phyloP scores from a whole-genome alignment of 768 basidiomycete species.

The Gloeostereum incarnatum region DNA sequence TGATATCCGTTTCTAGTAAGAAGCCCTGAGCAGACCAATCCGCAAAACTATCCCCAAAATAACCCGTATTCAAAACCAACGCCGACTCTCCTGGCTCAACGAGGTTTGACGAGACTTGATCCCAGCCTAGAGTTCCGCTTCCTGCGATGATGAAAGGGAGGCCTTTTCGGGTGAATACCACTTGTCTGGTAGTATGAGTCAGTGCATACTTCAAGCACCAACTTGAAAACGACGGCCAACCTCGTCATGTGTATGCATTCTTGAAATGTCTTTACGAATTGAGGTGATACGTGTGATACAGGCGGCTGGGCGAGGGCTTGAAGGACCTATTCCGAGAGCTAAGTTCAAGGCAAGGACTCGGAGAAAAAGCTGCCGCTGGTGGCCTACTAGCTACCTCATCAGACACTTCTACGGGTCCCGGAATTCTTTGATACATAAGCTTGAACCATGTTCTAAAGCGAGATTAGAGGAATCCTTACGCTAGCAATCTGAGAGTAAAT shows the following conservation, averaged over 20 bases:
- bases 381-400: conserved; percentile 56
- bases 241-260: conserved; percentile 82
- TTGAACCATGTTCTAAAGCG: too few relatives aligned
- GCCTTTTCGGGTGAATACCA: conserved; percentile 66
- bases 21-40: conserved; percentile 67
- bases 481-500: too few relatives aligned
- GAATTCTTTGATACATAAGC: too few relatives aligned
- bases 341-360: conserved; percentile 2
- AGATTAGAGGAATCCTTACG: too few relatives aligned
- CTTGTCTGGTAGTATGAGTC: conserved; percentile 33
- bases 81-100: conserved; percentile 72
- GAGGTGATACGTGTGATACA: conserved; percentile 81
- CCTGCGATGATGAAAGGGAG: conserved; percentile 95
- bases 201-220: not conserved
- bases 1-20: not conserved
- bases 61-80: conserved; percentile 82
- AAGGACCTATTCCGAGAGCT: conserved; percentile 47
- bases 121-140: conserved; percentile 95
- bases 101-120: conserved; percentile 88
- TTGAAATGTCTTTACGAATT: conserved; percentile 82
- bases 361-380: conserved; percentile 5
- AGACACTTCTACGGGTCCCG: conserved; percentile 49
- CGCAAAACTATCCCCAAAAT: conserved; percentile 87
- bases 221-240: too few relatives aligned
- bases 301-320: conserved; percentile 89